phyloP scores from a whole-genome alignment of 805 yeast genomes.

The Isabelozyma pseudorhagii region DNA sequence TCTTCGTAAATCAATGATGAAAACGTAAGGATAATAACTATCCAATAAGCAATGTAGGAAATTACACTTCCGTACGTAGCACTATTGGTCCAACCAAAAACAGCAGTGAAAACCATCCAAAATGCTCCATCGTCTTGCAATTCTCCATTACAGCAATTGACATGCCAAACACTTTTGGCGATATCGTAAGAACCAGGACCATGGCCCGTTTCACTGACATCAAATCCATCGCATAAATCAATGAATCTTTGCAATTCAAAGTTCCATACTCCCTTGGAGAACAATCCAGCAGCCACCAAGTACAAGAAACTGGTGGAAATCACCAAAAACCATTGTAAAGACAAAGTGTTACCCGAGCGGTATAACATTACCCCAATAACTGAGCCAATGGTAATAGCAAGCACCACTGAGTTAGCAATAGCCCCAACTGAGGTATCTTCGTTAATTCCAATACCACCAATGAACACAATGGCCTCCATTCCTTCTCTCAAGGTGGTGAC shows the following conservation, averaged over 20 bases:
- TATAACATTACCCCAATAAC: slow-evolving; percentile 33
- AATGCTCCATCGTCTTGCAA: slow-evolving; percentile 38
- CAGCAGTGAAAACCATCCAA: slow-evolving; percentile 47
- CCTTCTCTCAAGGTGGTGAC: slow-evolving; percentile 41
- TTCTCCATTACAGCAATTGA: slow-evolving; percentile 44
- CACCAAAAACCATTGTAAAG: slow-evolving; percentile 40
- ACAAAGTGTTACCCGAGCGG: slow-evolving; percentile 38
- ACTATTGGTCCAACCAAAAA: slow-evolving; percentile 45
- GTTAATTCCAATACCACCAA: slow-evolving; percentile 41
- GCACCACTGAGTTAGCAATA: slow-evolving; percentile 25
- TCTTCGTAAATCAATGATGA: slow-evolving; percentile 33
- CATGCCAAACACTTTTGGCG: slow-evolving; percentile 41
- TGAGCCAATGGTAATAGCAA: slow-evolving; percentile 28
- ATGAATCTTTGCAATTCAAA: slow-evolving; percentile 39
- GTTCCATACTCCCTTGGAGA: slow-evolving; percentile 44
- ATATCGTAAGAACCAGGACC: slow-evolving; percentile 47
- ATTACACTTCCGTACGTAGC: slow-evolving; percentile 44
- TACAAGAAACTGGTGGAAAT: slow-evolving; percentile 39
- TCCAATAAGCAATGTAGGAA: slow-evolving; percentile 37
- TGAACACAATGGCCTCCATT: slow-evolving; percentile 41
- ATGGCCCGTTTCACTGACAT: slow-evolving; percentile 42
- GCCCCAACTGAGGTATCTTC: slow-evolving; percentile 30
- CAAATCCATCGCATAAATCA: slow-evolving; percentile 37
- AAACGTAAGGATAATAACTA: slow-evolving; percentile 28
- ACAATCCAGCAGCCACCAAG: slow-evolving; percentile 42